phyloP scores from a whole-genome alignment of 2,329 filamentous ascomycete species.

The Hymenoscyphus albidus region DNA sequence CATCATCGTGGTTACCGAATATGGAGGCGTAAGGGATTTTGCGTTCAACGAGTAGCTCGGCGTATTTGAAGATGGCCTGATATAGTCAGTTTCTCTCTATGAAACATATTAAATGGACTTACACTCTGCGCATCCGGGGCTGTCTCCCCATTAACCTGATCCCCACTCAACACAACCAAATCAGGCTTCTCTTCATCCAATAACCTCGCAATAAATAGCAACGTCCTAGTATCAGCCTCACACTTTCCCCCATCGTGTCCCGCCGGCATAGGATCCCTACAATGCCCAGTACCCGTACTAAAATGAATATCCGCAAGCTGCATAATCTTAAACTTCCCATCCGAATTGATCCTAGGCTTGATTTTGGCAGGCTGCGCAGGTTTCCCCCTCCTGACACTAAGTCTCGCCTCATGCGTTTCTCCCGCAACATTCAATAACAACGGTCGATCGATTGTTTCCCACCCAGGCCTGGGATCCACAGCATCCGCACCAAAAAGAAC shows the following conservation, averaged over 20 bases:
- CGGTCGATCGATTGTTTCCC: slow-evolving; percentile 72
- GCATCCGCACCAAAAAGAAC: slow-evolving; percentile 71
- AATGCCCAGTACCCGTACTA: slow-evolving; percentile 81
- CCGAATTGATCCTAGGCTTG: slow-evolving; percentile 73
- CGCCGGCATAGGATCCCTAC: slow-evolving; percentile 80
- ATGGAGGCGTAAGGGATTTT: slow-evolving; percentile 91
- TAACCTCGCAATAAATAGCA: slow-evolving; percentile 81
- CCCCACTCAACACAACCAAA: slow-evolving; percentile 84
- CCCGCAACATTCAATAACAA: slow-evolving; percentile 64
- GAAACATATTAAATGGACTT: slow-evolving; percentile 30
- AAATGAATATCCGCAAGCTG: slow-evolving; percentile 93
- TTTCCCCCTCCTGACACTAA: slow-evolving; percentile 74
- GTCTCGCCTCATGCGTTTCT: slow-evolving; percentile 63
- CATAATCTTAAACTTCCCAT: slow-evolving; percentile 95
- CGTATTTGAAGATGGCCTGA: slow-evolving; percentile 88
- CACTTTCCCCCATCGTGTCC: slow-evolving; percentile 71
- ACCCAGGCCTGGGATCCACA: slow-evolving; percentile 81
- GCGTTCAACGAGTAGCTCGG: slow-evolving; percentile 75
- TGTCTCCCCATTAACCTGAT: slow-evolving; percentile 93
- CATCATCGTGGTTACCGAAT: slow-evolving; percentile 97
- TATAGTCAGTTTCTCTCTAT: not conserved
- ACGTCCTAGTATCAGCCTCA: slow-evolving; percentile 84
- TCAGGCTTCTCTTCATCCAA: slow-evolving; percentile 93
- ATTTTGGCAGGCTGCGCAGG: slow-evolving; percentile 63
- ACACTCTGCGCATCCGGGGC: slow-evolving; percentile 86